Evolutionary conservation across 225 moss, liverwort and hornwort species (phyloP), one percentile per base, ranked within the genome.

Genomic region (Sphagnum tenellum): DNA sequence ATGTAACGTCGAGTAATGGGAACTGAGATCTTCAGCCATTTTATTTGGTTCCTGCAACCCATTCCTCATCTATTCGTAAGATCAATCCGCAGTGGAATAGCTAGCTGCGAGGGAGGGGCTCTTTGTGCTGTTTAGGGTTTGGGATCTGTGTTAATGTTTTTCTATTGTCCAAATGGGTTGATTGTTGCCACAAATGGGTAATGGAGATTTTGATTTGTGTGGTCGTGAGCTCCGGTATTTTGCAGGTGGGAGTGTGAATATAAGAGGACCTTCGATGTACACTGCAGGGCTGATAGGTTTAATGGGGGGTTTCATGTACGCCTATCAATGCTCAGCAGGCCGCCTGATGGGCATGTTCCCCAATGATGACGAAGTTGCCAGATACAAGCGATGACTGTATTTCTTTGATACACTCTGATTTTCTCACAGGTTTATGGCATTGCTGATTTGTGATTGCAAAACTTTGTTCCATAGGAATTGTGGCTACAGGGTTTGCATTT

Each of bases 301-400:
- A 70, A 91, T 94, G 94, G 94, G 94, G 68, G 94, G 94, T 60
- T 79, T 94, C 64, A 94, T 94, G 94, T 94, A 89, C 62, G 94
- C 91, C 50, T 94, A 94, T 62, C 91, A 91, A 64, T 86, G 91
- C 73, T 94, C 94, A 49, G 94, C 94, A 44, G 91, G 94, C 70
- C 85, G 94, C 74, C 80, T 91, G 55, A 94, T 94, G 94, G 94
- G 94, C 74, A 91, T 91, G 91, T 89, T 94, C 54, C 86, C 89
- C 10, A 94, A 94, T n/a, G 94, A 94, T 7, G 91, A 80, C 8
- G 91, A 94, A 78, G 94, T 89, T 57, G 88, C 83, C 59, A 82
- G 82, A 72, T 57, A 86, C 74, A 80, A 87, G 65, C 75, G 79
- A 57, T 82, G 64, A 73, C 65, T 29, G 48, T 47, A 9, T 48